Percentiles rank a stretch among this genome's conserved stretches.
Evolutionary conservation across 2,329 filamentous ascomycete genomes (phyloP).

Genomic region (Beauveria scarabaeidicola): DNA sequence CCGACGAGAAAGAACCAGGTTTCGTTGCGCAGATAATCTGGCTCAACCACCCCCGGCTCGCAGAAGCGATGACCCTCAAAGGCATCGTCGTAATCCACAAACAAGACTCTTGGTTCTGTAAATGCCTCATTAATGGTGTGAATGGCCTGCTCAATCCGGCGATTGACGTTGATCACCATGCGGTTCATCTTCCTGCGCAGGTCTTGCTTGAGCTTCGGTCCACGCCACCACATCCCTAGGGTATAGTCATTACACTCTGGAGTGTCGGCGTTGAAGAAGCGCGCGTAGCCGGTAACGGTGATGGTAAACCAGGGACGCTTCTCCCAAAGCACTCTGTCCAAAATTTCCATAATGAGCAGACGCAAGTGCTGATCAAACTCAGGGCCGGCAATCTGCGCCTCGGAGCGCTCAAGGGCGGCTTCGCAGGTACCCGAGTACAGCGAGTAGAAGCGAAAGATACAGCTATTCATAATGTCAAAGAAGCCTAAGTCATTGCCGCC

Average conservation of each 20-base stretch:
- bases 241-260: constrained; percentile 34
- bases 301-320: constrained; percentile 33
- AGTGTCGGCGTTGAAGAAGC: constrained; percentile 39
- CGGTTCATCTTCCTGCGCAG: constrained; percentile 33
- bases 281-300: constrained; percentile 39
- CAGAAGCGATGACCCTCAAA: constrained; percentile 40
- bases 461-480: constrained; percentile 41
- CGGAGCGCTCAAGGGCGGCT: constrained; percentile 27
- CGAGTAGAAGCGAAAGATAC: constrained; percentile 41
- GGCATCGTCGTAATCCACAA: constrained; percentile 35
- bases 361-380: constrained; percentile 32
- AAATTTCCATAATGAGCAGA: constrained; percentile 33
- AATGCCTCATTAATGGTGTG: constrained; percentile 30
- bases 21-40: constrained; percentile 33
- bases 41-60: constrained; percentile 31
- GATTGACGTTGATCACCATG: constrained; percentile 35
- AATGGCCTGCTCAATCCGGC: constrained; percentile 29
- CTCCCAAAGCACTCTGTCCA: constrained; percentile 36
- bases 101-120: constrained; percentile 28
- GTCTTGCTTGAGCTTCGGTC: constrained; percentile 31
- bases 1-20: constrained; percentile 43
- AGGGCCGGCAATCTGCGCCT: constrained; percentile 24
- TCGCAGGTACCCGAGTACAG: constrained; percentile 39
- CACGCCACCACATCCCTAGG: constrained; percentile 38
- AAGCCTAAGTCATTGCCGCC: constrained; percentile 42